Conservation (phyloP, 106 monocot species). For the Cymbidium sinense region DNA sequence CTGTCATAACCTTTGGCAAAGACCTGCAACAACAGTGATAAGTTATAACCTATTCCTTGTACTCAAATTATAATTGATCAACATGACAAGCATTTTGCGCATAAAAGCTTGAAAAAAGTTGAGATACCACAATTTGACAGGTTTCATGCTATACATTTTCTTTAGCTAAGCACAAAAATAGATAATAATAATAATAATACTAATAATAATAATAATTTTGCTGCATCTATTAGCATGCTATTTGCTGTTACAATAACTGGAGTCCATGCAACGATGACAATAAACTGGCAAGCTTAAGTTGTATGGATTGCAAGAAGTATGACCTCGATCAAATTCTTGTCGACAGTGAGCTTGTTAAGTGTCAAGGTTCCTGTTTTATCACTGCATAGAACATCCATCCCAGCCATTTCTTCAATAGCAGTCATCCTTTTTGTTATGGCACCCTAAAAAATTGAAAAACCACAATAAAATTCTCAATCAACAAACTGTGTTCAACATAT, state of each 20-base stretch:
- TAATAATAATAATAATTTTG: not conserved
- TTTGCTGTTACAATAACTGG: not conserved
- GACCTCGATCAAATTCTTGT: slow-evolving; percentile 47
- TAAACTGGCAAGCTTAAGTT: not conserved
- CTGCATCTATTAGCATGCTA: not conserved
- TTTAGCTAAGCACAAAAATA: not conserved
- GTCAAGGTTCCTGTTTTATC: slow-evolving; percentile 61
- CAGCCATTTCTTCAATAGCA: slow-evolving; percentile 62
- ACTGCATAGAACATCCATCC: slow-evolving; percentile 54
- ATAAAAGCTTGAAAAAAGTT: not conserved
- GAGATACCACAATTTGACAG: not conserved
- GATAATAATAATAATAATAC: too few species aligned
- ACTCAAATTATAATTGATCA: not conserved
- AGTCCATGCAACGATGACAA: not conserved
- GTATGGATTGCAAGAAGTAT: not conserved
- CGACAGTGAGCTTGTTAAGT: slow-evolving; percentile 45
- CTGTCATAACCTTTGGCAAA: slow-evolving; percentile 36
- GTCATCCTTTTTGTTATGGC: slow-evolving; percentile 57
- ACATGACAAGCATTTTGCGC: not conserved
- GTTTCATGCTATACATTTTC: not conserved
- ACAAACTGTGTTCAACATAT: not conserved
- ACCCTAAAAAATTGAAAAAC: slow-evolving; percentile 20
- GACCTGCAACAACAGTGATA: slow-evolving; percentile 25
- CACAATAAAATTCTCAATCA: not conserved
- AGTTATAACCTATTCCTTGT: not conserved